Evolutionary conservation across 805 yeast genomes (phyloP).

Genomic region (Debaryomyces maramus): DNA sequence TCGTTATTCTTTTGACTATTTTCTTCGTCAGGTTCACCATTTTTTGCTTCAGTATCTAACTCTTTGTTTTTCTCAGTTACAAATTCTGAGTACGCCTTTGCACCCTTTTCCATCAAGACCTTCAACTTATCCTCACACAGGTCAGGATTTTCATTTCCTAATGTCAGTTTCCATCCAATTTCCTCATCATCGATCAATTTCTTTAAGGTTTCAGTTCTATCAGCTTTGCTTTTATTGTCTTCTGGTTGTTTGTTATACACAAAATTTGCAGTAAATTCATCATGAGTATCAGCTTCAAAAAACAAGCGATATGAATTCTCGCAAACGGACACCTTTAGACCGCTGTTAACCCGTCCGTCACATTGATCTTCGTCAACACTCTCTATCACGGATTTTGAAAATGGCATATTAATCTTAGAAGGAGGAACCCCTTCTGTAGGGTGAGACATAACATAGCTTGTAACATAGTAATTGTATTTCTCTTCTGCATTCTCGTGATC

Average conservation of each 20-base stretch:
- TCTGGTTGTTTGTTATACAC: slow-evolving; percentile 43
- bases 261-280: slow-evolving; percentile 68
- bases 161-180: slow-evolving; percentile 53
- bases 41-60: slow-evolving; percentile 7
- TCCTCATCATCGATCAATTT: slow-evolving; percentile 49
- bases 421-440: slow-evolving; percentile 96
- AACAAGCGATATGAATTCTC: slow-evolving; percentile 76
- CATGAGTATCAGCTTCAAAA: slow-evolving; percentile 77
- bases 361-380: slow-evolving; percentile 55
- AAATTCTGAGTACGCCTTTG: slow-evolving; percentile 24
- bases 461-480: slow-evolving; percentile 89
- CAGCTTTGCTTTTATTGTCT: slow-evolving; percentile 22
- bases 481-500: slow-evolving; percentile 73
- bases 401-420: slow-evolving; percentile 74
- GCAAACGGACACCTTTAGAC: slow-evolving; percentile 75
- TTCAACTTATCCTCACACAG: slow-evolving; percentile 30
- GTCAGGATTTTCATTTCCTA: slow-evolving; percentile 39
- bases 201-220: slow-evolving; percentile 33
- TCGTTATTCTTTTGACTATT: slow-evolving; percentile 7
- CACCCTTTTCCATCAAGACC: slow-evolving; percentile 41
- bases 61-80: slow-evolving; percentile 10
- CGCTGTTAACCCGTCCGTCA: slow-evolving; percentile 67
- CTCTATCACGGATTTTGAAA: slow-evolving; percentile 60
- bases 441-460: slow-evolving; percentile 89
- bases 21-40: slow-evolving; percentile 11